Evolutionary conservation across 2,329 filamentous ascomycete species (phyloP).

Genomic region (Emmonsia crescens): DNA sequence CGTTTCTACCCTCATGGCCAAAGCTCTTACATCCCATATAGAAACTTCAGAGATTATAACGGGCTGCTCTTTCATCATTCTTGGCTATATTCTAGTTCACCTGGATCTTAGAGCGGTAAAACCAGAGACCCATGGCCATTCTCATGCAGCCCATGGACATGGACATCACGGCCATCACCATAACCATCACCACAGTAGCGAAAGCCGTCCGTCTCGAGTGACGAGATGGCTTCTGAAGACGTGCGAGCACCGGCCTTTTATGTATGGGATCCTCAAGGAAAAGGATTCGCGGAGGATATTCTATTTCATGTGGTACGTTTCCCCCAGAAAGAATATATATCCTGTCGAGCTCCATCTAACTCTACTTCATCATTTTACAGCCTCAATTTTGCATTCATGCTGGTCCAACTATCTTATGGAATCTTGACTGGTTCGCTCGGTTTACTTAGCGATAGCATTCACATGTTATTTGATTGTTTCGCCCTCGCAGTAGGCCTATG

Average conservation of each 20-base stretch:
- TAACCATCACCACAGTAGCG: constrained; percentile 25
- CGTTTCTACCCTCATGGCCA: neutral
- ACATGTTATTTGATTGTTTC: constrained; percentile 98
- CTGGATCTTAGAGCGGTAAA: constrained; percentile 12
- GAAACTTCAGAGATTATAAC: neutral
- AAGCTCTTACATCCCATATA: neutral
- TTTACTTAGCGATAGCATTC: constrained; percentile 92
- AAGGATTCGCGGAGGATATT: constrained; percentile 91
- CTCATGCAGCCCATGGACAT: neutral
- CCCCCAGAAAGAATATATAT: neutral
- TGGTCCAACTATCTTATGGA: constrained; percentile 86
- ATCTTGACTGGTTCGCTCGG: constrained; percentile 88
- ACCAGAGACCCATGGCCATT: constrained; percentile 24
- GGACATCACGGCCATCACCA: constrained; percentile 15
- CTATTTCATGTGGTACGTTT: constrained; percentile 79
- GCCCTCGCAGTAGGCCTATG: constrained; percentile 82
- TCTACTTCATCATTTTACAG: constrained; percentile 51
- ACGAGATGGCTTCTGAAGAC: constrained; percentile 62
- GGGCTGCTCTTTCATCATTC: neutral
- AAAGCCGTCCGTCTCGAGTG: constrained; percentile 51
- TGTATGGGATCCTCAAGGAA: constrained; percentile 78
- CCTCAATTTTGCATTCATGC: constrained; percentile 90
- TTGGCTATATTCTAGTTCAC: constrained; percentile 14
- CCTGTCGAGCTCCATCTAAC: neutral
- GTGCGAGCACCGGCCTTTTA: constrained; percentile 60